A percentile compares a stretch with the other conserved stretches of the same genome.
Evolutionary conservation across 306 rosid species (phyloP).

Genomic region (Myrica gale): DNA sequence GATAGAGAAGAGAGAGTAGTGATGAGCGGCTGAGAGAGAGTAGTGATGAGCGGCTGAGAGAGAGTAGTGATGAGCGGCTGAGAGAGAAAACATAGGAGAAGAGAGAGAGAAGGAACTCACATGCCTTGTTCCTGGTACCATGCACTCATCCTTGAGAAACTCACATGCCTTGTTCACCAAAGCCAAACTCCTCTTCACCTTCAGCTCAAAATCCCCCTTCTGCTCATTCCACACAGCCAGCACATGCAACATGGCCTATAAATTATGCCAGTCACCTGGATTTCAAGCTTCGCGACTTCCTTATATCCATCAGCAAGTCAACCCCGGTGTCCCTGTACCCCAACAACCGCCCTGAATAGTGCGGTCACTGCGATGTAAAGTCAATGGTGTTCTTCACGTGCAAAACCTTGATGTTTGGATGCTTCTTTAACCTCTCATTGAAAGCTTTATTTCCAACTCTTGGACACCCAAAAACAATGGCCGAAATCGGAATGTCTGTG

Average conservation of each 20-base stretch:
- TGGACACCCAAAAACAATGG: conserved; percentile 51
- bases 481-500: conserved; percentile 43
- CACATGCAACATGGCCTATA: conserved; percentile 66
- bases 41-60: too few relatives aligned
- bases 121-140: too few relatives aligned
- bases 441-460: conserved; percentile 46
- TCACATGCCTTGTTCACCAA: conserved; percentile 70
- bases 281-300: conserved; percentile 52
- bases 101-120: too few relatives aligned
- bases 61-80: too few relatives aligned
- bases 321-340: conserved; percentile 45
- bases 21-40: too few relatives aligned
- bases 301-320: conserved; percentile 46
- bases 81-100: too few relatives aligned
- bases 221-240: conserved; percentile 78
- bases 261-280: too few relatives aligned
- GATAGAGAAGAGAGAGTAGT: too few relatives aligned
- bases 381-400: conserved; percentile 55
- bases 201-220: conserved; percentile 44
- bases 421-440: conserved; percentile 29
- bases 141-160: too few relatives aligned
- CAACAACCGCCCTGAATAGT: conserved; percentile 40
- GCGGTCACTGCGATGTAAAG: conserved; percentile 33
- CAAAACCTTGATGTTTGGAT: conserved; percentile 36
- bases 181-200: conserved; percentile 64